Conservation (phyloP, 129 eudicot genomes). For the Flaveria sonorensis region DNA sequence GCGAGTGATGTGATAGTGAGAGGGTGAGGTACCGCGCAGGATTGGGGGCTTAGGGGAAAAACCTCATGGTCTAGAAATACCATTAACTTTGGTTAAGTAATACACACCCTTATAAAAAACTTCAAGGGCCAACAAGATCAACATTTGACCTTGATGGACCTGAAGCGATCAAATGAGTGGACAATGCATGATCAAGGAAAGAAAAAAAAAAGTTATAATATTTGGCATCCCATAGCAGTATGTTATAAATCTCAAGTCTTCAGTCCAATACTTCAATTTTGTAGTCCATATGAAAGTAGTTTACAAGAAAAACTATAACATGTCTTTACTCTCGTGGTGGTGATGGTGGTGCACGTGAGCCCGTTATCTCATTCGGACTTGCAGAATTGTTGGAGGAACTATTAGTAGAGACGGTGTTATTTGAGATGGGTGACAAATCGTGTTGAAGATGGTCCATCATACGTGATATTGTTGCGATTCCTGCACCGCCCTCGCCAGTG, state of each 20-base stretch:
- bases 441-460: constrained; percentile 81
- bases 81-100: neutral
- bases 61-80: neutral
- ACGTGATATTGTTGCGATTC: constrained; percentile 58
- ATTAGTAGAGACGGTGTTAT: neutral
- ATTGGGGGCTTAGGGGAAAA: neutral
- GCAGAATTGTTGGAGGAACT: constrained; percentile 15
- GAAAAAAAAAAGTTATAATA: neutral
- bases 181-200: neutral
- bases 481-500: constrained; percentile 56
- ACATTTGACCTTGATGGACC: no score
- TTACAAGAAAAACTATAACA: constrained; percentile 16
- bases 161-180: neutral
- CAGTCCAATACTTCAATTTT: neutral
- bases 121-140: neutral
- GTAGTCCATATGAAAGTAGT: constrained; percentile 24
- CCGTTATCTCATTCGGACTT: constrained; percentile 16
- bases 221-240: neutral
- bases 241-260: constrained; percentile 9
- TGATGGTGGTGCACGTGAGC: constrained; percentile 13
- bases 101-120: neutral
- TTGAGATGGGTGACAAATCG: constrained; percentile 23
- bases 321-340: constrained; percentile 6
- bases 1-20: no score
- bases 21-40: no score